Evolutionary conservation across 2,329 filamentous ascomycete species (phyloP).

Genomic region (Ambrosiella cleistominuta): DNA sequence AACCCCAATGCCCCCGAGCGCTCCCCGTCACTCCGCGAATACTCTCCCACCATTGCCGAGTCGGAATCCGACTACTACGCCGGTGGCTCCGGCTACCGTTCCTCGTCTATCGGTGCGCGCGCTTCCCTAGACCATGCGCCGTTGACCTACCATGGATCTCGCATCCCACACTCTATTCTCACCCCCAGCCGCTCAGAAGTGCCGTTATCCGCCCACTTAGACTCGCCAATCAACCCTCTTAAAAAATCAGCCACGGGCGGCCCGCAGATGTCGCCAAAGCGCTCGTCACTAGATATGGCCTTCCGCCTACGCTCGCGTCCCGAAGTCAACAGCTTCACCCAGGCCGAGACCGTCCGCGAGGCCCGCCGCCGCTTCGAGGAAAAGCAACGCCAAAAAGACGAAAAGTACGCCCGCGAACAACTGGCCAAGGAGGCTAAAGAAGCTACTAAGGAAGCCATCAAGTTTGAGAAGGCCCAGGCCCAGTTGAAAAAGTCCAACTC

Average conservation of each 20-base stretch:
- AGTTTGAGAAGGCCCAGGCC: slow-evolving; percentile 30
- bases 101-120: slow-evolving; percentile 6
- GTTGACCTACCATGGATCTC: slow-evolving; percentile 17
- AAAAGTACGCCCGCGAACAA: slow-evolving; percentile 43
- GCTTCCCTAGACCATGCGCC: slow-evolving; percentile 13
- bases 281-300: slow-evolving; percentile 38
- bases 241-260: slow-evolving; percentile 18
- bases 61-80: slow-evolving; percentile 25
- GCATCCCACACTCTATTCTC: slow-evolving; percentile 24
- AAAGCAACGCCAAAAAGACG: slow-evolving; percentile 42
- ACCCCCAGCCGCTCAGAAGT: slow-evolving; percentile 31
- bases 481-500: slow-evolving; percentile 25
- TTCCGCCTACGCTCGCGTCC: slow-evolving; percentile 44
- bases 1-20: background rate
- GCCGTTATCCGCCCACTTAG: slow-evolving; percentile 18
- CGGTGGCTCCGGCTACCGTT: slow-evolving; percentile 4
- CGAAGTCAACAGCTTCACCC: slow-evolving; percentile 37
- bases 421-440: slow-evolving; percentile 39
- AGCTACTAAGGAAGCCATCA: slow-evolving; percentile 37
- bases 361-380: slow-evolving; percentile 46
- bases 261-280: slow-evolving; percentile 34
- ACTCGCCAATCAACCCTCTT: slow-evolving; percentile 18
- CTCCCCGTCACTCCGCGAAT: slow-evolving; percentile 27
- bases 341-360: slow-evolving; percentile 39
- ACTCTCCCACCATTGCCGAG: slow-evolving; percentile 38